Evolutionary conservation across 2,329 filamentous ascomycete species (phyloP).

Genomic region (Atkinsonella texensis): DNA sequence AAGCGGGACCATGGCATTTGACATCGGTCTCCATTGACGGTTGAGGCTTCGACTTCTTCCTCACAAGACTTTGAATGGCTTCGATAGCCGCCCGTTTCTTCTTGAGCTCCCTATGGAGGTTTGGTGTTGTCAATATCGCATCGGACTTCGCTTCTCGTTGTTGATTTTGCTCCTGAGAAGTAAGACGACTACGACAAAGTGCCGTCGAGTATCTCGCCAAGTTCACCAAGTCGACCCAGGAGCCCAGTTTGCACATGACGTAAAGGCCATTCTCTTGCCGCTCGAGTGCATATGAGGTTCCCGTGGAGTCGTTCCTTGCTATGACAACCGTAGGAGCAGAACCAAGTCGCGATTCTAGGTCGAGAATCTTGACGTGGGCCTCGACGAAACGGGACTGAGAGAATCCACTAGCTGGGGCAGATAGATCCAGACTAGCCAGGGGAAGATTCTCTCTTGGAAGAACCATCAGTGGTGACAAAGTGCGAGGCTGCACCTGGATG

Average conservation of each 20-base stretch:
- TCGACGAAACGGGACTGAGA: slow-evolving; percentile 45
- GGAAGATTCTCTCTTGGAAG: slow-evolving; percentile 48
- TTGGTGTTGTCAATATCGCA: slow-evolving; percentile 28
- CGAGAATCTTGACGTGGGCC: slow-evolving; percentile 49
- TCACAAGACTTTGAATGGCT: slow-evolving; percentile 49
- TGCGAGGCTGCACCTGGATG: slow-evolving; percentile 39
- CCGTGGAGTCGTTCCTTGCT: slow-evolving; percentile 43
- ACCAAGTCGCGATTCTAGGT: slow-evolving; percentile 48
- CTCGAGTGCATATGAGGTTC: slow-evolving; percentile 51
- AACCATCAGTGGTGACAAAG: slow-evolving; percentile 48
- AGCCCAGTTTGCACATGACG: slow-evolving; percentile 54
- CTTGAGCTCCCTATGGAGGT: slow-evolving; percentile 37
- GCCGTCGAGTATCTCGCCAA: slow-evolving; percentile 38
- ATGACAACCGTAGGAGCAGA: slow-evolving; percentile 45
- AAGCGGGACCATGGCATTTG: slow-evolving; percentile 11
- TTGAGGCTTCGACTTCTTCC: slow-evolving; percentile 35
- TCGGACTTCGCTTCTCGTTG: slow-evolving; percentile 11
- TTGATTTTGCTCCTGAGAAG: slow-evolving; percentile 10
- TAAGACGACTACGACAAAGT: slow-evolving; percentile 19
- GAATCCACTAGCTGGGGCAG: slow-evolving; percentile 36
- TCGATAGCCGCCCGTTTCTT: slow-evolving; percentile 49
- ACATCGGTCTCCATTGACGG: slow-evolving; percentile 27
- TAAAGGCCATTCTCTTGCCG: slow-evolving; percentile 49
- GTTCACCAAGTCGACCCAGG: slow-evolving; percentile 49
- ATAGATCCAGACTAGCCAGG: slow-evolving; percentile 49